Evolutionary conservation across 208 protist species (phyloP).

Genomic region (Crithidia bombi): DNA sequence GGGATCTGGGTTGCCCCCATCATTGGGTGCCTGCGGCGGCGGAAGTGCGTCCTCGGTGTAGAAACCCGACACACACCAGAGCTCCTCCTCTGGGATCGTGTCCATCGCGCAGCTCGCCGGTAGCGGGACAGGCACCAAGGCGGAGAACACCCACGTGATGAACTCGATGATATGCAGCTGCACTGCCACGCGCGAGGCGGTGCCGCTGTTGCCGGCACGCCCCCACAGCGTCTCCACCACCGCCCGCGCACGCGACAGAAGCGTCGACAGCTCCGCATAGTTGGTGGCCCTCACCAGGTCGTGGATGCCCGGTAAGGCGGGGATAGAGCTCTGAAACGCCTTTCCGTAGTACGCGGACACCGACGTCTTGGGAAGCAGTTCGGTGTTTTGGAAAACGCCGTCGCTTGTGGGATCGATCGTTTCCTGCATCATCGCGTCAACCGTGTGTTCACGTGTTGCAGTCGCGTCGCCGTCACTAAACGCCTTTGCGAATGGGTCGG

Average conservation of each 20-base stretch:
- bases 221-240: constrained; percentile 53
- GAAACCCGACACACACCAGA: constrained; percentile 31
- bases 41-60: constrained; percentile 22
- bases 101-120: constrained; percentile 20
- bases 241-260: constrained; percentile 23
- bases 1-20: constrained; percentile 10
- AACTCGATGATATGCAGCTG: constrained; percentile 79
- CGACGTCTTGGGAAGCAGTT: constrained; percentile 43
- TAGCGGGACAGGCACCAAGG: constrained; percentile 61
- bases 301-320: constrained; percentile 34
- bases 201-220: constrained; percentile 61
- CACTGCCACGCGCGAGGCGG: constrained; percentile 70
- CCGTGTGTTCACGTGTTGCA: neutral
- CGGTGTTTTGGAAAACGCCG: constrained; percentile 42
- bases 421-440: constrained; percentile 26
- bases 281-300: constrained; percentile 29
- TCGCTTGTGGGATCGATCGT: constrained; percentile 11
- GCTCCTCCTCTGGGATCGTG: constrained; percentile 28
- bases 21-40: neutral
- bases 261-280: constrained; percentile 32
- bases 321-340: constrained; percentile 33
- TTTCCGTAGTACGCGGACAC: constrained; percentile 52
- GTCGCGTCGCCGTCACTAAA: neutral
- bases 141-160: constrained; percentile 71
- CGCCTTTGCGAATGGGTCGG: neutral